Base-by-base conservation (phyloP, 352 stramenopile species). In the Phytophthora agathidicida region DNA sequence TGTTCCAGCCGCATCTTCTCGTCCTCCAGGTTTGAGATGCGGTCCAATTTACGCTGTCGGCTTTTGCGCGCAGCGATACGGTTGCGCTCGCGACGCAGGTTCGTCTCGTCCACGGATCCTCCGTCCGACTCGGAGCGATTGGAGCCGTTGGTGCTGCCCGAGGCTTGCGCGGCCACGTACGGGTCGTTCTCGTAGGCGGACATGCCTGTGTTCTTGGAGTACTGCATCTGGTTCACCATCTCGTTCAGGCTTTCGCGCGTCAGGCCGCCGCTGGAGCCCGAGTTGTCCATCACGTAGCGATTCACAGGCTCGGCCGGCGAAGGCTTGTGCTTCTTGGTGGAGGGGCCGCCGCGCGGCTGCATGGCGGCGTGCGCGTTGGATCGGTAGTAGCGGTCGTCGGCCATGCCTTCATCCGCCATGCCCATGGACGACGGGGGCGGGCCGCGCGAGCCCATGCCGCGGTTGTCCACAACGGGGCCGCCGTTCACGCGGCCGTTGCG, bases 1-100 rank as follows among this genome's bases (percentile, higher is more conserved):
- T 91, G 83, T 67, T 94, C 86, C 8, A 94, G 79, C 0, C 86
- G 86, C 75, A 88, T 88, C 61, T 94, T 94, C 64, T 94, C 86
- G 58, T 93, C 85, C 66, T 94, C 86, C 3, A 94, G 70, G 58
- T 89, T 91, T 20, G 85, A 91, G 53, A 94, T 94, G 50, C 85
- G 85, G 66, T 94, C 86, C 13, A 94, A 60, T 54, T 94, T 94
- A 62, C 86, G 81, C 53, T 94, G 86, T 4, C 86, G 81, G 37
- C 77, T 90, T 57, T 94, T 94, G 30, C 86, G 77, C 9, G 86
- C 86, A 0, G 86, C 86, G 51, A 94, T 93, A 46, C 86, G 86
- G 72, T 94, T 94, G 11, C 83, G 80, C 48, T 94, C 86, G n/a
- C 86, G 77, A 13, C 86, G 81, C 32, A 92, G 53, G 37, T 89